Evolutionary conservation across 1,139 yeast genomes (phyloP).

Genomic region (Geotrichum australiense): DNA sequence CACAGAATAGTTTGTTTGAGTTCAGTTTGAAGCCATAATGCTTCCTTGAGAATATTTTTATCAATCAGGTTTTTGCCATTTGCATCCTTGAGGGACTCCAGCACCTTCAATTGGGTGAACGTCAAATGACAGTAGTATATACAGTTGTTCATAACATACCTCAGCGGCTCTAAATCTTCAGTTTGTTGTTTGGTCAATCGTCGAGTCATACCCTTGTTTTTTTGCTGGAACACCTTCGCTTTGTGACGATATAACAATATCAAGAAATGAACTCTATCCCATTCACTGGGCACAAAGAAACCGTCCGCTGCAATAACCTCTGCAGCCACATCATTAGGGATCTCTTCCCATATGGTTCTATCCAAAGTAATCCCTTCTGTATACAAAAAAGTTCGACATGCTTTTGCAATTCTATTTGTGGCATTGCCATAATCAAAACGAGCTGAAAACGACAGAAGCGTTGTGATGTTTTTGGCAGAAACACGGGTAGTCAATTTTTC

Average conservation of each 20-base stretch:
- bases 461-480: constrained; percentile 35
- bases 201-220: constrained; percentile 1
- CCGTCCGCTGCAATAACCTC: constrained; percentile 44
- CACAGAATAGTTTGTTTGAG: constrained; percentile 36
- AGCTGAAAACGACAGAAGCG: constrained; percentile 39
- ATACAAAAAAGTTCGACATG: constrained; percentile 41
- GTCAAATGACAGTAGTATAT: constrained; percentile 44
- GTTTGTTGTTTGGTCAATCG: constrained; percentile 8
- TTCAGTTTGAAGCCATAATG: constrained; percentile 43
- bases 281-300: constrained; percentile 47
- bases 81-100: constrained; percentile 37
- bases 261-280: constrained; percentile 45
- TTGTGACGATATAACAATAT: constrained; percentile 24
- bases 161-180: constrained; percentile 24
- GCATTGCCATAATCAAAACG: constrained; percentile 41
- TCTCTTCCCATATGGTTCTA: constrained; percentile 39
- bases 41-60: constrained; percentile 38
- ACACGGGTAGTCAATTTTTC: constrained; percentile 35
- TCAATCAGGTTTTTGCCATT: constrained; percentile 36
- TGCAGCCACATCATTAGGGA: constrained; percentile 40
- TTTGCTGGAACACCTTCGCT: constrained; percentile 6
- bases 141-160: constrained; percentile 35
- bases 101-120: constrained; percentile 39
- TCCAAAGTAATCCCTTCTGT: constrained; percentile 44
- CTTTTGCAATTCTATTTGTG: constrained; percentile 40